Evolutionary conservation across 2,329 filamentous ascomycete genomes (phyloP), one percentile per base, ranked within the genome.

Genomic region (Pochonia chlamydosporia): DNA sequence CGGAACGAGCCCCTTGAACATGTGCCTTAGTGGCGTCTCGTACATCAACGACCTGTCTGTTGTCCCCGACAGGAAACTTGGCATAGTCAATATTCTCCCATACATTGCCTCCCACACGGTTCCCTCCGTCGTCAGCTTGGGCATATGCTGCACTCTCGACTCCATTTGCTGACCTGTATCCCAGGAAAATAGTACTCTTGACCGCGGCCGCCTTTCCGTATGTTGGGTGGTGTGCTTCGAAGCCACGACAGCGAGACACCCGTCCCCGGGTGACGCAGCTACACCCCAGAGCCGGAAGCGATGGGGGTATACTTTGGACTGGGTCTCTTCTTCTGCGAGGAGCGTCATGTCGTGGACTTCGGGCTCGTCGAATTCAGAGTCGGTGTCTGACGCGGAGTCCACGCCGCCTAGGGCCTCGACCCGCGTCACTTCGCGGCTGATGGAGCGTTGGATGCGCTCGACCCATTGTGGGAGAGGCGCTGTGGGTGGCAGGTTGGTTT

Each of bases 81-180:
- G 64, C 3, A 79, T 71, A 2, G 68, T 64, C 0, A 67, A 63
- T 0, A 74, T 75, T n/a, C 64, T 63, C 16, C 75, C 77, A 54
- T 82, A 81, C 72, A 81, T 77, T 70, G 74, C 79, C 51, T 81
- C 74, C 71, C 78, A 81, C 39, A 76, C 65, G 31, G 65, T 63
- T 0, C 71, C 78, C 58, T 82, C 79, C 2, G 77, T 78, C n/a
- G 74, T 75, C 18, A 76, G 60, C 44, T 49, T 54, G 23, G 46
- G 46, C 33, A 40, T 16, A 14, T 26, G 14, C 31, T 20, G 30
- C 14, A 33, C 14, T 7, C 47, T 42, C 1, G 24, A 25, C 0
- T 48, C 47, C 5, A 54, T 47, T 5, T 43, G 42, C 25, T 43
- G 46, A 1, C 48, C 53, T 14, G 18, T 57, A 51, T 53, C 56